These are phyloP conservation scores for Microdochium bolleyi DNA, from an alignment of 2,329 filamentous ascomycete genomes.

Conservation along the genomic window DNA sequence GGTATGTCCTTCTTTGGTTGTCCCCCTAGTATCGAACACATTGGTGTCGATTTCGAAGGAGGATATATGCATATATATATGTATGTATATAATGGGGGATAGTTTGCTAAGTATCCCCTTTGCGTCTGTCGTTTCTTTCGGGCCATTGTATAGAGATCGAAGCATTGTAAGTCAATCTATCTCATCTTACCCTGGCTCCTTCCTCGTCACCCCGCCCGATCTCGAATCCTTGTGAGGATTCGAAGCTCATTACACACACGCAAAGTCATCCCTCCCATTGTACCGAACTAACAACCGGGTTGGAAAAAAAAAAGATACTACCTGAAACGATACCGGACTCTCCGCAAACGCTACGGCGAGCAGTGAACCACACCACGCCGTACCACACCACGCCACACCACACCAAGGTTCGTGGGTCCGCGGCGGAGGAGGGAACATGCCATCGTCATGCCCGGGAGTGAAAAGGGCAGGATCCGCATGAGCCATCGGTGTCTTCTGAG, in stretches of 20 bases:
- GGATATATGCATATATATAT: too few species aligned
- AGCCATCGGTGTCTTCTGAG: too few species aligned
- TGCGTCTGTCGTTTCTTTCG: conserved; percentile 1
- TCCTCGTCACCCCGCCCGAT: not conserved
- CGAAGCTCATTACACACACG: too few species aligned
- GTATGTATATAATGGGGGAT: too few species aligned
- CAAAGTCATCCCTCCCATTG: conserved; percentile 1
- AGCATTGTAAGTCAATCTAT: conserved; percentile 63
- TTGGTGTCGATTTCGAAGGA: too few species aligned
- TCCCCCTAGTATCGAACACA: not conserved
- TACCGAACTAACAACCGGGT: not conserved
- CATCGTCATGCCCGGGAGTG: too few species aligned
- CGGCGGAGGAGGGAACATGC: too few species aligned
- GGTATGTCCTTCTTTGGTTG: conserved; percentile 38
- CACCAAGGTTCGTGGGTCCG: too few species aligned
- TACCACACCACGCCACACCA: too few species aligned
- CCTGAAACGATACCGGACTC: conserved; percentile 79
- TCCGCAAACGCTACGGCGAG: conserved; percentile 71
- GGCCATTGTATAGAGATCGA: conserved; percentile 62
- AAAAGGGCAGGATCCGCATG: not conserved
- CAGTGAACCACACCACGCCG: conserved; percentile 9
- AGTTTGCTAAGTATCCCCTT: too few species aligned
- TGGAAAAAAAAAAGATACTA: conserved; percentile 59
- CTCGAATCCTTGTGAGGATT: too few species aligned
- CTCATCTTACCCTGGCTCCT: not conserved